Conservation (phyloP, 75 land plant species). For the Pinus albicaulis region DNA sequence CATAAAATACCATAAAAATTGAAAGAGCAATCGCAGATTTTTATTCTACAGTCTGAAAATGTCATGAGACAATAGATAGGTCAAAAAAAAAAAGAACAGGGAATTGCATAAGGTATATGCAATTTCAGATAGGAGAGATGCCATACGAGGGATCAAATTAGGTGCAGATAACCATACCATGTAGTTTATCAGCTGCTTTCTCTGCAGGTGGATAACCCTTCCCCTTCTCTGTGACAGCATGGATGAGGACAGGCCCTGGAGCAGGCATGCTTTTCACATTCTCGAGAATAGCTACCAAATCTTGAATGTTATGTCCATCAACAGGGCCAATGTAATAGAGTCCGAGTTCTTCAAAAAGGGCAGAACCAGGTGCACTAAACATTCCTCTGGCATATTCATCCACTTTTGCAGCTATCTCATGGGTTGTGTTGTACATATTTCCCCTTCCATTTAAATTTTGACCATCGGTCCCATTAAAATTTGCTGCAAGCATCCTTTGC, state of each 20-base stretch:
- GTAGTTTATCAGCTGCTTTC: constrained; percentile 76
- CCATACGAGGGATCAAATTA: too few species aligned
- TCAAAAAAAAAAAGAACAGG: neutral
- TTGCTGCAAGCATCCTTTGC: too few species aligned
- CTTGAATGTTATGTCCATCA: constrained; percentile 81
- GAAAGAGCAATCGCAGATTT: neutral
- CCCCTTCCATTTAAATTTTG: too few species aligned
- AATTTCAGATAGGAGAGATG: too few species aligned
- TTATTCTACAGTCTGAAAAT: neutral
- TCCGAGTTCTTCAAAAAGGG: constrained; percentile 86
- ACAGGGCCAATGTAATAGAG: constrained; percentile 91
- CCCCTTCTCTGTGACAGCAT: constrained; percentile 90
- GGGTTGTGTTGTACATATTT: too few species aligned
- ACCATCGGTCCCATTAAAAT: too few species aligned
- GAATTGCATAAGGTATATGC: too few species aligned
- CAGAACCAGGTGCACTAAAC: constrained; percentile 84
- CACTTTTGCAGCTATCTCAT: constrained; percentile 82
- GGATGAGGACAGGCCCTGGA: constrained; percentile 81
- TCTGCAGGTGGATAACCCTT: constrained; percentile 87
- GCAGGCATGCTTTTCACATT: constrained; percentile 75
- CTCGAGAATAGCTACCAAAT: constrained; percentile 65
- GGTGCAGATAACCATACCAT: constrained; percentile 34
- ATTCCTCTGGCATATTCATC: constrained; percentile 91
- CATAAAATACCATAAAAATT: neutral
- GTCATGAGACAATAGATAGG: neutral